Base-by-base conservation (phyloP, 148 eudicot species). In the Chenopodium suecicum region DNA sequence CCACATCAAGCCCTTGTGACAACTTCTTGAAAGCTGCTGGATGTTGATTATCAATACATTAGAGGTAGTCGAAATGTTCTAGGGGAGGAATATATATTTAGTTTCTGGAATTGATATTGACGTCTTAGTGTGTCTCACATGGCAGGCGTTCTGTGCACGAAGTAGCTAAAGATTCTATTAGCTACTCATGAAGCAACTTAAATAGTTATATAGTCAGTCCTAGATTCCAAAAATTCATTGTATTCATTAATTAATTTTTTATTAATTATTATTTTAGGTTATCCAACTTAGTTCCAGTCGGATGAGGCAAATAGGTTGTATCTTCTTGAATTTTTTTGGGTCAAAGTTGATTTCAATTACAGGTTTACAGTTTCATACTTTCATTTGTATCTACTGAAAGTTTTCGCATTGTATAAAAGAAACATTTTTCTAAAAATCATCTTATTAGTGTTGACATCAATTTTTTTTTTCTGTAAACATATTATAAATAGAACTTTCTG, bases 1-100 rank as follows among this genome's bases (percentile, higher is more conserved):
- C 98, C 3, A 83, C 91, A 46, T 87, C 92, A 78, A 92, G 91
- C 79, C 98, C 97, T 46, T 94, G 85, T 4, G 98, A 92, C 78
- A 87, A 90, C 84, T 94, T 94, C 84, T 84, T 92, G 76, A 92
- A 89, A 82, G 94, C 94, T 63, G 98, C 98, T 44, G 90, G 91
- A 63, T 91, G 89, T 80, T 92, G 84, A 90, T 70, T 25, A 16
- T 19, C 34, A 56, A 63, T 34, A 41, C 22, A 50, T 17, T 9
- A 32, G 50, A 74, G 50, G 17, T 16, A 16, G 37, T 22, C n/a
- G 63, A 47, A 78, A 29, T 58, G 29, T 52, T 27, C 2, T 37
- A 16, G 68, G 17, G 46, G 25, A 78, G 31, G 63, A n/a, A 41
- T 78, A 17, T 22, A 37, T 37, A 34, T 17, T 7, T 37, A 70